These are phyloP conservation scores for Drechslerella stenobrocha DNA, from an alignment of 2,329 filamentous ascomycete species.

Conservation along the genomic window DNA sequence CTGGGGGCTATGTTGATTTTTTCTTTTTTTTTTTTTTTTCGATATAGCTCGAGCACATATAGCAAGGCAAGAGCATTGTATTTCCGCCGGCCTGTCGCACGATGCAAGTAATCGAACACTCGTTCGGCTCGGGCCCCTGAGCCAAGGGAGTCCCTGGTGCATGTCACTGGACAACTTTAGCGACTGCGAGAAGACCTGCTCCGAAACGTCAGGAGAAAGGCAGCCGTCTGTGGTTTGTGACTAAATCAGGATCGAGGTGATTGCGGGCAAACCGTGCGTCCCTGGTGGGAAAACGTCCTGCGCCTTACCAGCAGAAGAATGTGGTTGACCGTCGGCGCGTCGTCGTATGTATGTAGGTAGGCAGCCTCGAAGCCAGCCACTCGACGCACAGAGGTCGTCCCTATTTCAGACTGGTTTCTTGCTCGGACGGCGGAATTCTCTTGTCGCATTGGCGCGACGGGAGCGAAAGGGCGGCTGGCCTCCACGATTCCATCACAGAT, in stretches of 20 bases:
- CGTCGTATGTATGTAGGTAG: too few relatives aligned
- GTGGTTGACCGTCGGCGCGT: too few relatives aligned
- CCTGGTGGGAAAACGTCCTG: too few relatives aligned
- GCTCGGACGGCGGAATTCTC: neutral
- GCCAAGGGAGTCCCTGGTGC: slow-evolving; percentile 39
- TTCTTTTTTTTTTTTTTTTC: neutral
- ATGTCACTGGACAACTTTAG: neutral
- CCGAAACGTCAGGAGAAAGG: slow-evolving; percentile 6
- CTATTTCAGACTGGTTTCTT: neutral
- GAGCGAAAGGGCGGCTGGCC: neutral
- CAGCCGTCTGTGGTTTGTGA: neutral
- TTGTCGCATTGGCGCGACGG: neutral
- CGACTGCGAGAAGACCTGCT: neutral
- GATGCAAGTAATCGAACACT: slow-evolving; percentile 11
- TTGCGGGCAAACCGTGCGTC: neutral
- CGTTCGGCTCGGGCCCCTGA: slow-evolving; percentile 45
- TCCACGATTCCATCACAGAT: slow-evolving; percentile 5
- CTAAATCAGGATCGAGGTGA: neutral
- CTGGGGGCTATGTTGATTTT: slow-evolving; percentile 27
- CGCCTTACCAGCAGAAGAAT: too few relatives aligned
- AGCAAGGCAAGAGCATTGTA: too few relatives aligned
- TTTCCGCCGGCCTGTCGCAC: too few relatives aligned
- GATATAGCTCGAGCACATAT: slow-evolving; percentile 6
- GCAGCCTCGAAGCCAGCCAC: neutral
- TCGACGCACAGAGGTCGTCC: neutral